These are phyloP conservation scores for Heterobasidion irregulare DNA, from an alignment of 1,284 basidiomycete genomes.

Conservation along the genomic window DNA sequence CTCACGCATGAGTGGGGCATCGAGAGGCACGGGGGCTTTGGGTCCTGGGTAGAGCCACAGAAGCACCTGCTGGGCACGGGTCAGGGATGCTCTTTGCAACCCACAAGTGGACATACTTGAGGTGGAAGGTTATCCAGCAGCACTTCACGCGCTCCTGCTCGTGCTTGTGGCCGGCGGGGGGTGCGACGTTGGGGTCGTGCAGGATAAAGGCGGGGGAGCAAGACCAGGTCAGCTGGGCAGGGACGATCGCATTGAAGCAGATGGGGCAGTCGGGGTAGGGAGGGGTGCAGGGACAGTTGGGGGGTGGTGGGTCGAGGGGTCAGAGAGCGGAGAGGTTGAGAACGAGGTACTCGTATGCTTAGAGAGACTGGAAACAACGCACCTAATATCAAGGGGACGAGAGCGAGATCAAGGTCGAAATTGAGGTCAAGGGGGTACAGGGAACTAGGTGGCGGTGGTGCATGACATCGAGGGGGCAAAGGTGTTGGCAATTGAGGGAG, in stretches of 20 bases:
- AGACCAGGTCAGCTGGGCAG: constrained; percentile 69
- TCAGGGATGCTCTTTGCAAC: constrained; percentile 59
- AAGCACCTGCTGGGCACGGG: constrained; percentile 54
- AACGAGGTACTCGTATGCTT: no score
- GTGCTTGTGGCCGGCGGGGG: constrained; percentile 6
- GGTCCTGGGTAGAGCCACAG: constrained; percentile 69
- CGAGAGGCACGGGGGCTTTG: constrained; percentile 55
- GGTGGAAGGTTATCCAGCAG: constrained; percentile 79
- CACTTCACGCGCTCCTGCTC: constrained; percentile 36
- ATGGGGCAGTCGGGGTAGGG: constrained; percentile 77
- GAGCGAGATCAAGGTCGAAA: no score
- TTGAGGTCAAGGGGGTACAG: no score
- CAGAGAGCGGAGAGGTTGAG: no score
- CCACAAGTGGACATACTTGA: constrained; percentile 76
- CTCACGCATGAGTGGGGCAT: constrained; percentile 85
- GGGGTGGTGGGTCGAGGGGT: no score
- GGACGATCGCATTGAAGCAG: constrained; percentile 68
- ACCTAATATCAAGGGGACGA: no score
- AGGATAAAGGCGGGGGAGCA: constrained; percentile 47
- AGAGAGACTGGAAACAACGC: no score
- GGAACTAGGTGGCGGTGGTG: no score
- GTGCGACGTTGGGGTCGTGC: constrained; percentile 14
- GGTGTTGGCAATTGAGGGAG: no score
- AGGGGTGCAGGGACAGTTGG: constrained; percentile 37
- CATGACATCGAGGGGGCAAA: no score